These are phyloP conservation scores for Russula griseocarnosa DNA, from an alignment of 768 basidiomycete genomes.

Conservation along the genomic window DNA sequence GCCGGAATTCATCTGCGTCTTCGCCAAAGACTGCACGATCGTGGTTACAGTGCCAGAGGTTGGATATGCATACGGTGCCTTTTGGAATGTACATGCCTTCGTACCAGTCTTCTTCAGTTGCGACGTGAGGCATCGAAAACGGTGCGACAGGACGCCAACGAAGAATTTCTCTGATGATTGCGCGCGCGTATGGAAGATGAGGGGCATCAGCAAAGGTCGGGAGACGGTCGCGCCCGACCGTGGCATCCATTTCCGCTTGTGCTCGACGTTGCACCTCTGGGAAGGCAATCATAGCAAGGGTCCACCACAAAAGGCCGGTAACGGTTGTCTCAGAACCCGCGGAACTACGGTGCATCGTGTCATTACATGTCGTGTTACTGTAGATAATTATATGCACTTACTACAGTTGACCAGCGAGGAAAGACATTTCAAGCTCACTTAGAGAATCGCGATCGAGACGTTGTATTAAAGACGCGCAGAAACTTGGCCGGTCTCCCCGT, in stretches of 20 bases:
- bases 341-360: not conserved
- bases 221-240: slow-evolving; percentile 19
- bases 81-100: slow-evolving; percentile 35
- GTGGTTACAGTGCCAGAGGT: slow-evolving; percentile 24
- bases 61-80: slow-evolving; percentile 36
- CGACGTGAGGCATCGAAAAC: not conserved
- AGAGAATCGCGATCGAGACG: not conserved
- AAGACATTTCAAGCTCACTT: not conserved
- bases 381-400: not conserved
- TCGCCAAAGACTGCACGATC: slow-evolving; percentile 19
- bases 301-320: slow-evolving; percentile 12
- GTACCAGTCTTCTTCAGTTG: slow-evolving; percentile 34
- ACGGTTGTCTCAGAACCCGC: slow-evolving; percentile 16
- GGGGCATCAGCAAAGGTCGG: slow-evolving; percentile 24
- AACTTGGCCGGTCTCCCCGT: slow-evolving; percentile 4
- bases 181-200: slow-evolving; percentile 28
- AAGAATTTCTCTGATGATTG: slow-evolving; percentile 23
- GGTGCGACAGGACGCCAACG: slow-evolving; percentile 11
- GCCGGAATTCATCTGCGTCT: slow-evolving; percentile 28
- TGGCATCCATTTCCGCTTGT: slow-evolving; percentile 25
- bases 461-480: slow-evolving; percentile 8
- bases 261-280: slow-evolving; percentile 18
- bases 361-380: not conserved
- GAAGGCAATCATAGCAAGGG: slow-evolving; percentile 22
- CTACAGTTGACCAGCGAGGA: not conserved